Conservation (phyloP, 108 stramenopile species). For the Cyclostephanos invisitatus region DNA sequence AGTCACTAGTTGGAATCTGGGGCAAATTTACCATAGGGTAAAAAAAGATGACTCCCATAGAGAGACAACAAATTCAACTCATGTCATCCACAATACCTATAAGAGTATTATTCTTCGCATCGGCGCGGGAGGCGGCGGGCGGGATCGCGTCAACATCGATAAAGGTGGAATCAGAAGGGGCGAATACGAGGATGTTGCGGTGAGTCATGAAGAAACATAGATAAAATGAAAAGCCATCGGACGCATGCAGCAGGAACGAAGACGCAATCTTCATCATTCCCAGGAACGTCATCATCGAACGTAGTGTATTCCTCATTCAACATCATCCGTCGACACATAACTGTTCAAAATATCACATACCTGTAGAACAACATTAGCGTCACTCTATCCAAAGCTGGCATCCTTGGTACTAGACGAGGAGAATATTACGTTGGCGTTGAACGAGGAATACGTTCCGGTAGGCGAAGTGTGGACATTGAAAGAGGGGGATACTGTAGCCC, state of each 20-base stretch:
- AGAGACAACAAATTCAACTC: too few species aligned
- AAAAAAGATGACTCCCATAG: too few species aligned
- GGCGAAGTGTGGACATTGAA: slow-evolving; percentile 63
- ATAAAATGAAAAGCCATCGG: slow-evolving; percentile 1
- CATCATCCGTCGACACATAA: neutral
- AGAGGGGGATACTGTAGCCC: slow-evolving; percentile 76
- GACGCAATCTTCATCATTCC: neutral
- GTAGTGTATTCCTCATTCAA: neutral
- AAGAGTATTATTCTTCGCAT: slow-evolving; percentile 84
- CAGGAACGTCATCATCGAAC: neutral
- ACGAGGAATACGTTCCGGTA: slow-evolving; percentile 79
- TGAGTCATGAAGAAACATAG: slow-evolving; percentile 16
- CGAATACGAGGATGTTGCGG: slow-evolving; percentile 55
- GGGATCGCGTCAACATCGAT: slow-evolving; percentile 49
- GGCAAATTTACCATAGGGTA: too few species aligned
- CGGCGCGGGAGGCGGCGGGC: slow-evolving; percentile 83
- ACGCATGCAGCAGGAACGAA: neutral
- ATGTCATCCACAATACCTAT: slow-evolving; percentile 16
- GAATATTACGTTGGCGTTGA: slow-evolving; percentile 78
- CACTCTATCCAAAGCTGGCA: slow-evolving; percentile 62
- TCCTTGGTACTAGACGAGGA: slow-evolving; percentile 75
- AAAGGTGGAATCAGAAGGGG: slow-evolving; percentile 34
- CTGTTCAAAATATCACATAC: neutral
- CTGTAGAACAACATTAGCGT: slow-evolving; percentile 52
- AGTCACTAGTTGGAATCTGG: too few species aligned